phyloP scores from a whole-genome alignment of 768 basidiomycete species.

The Crucibulum laeve region DNA sequence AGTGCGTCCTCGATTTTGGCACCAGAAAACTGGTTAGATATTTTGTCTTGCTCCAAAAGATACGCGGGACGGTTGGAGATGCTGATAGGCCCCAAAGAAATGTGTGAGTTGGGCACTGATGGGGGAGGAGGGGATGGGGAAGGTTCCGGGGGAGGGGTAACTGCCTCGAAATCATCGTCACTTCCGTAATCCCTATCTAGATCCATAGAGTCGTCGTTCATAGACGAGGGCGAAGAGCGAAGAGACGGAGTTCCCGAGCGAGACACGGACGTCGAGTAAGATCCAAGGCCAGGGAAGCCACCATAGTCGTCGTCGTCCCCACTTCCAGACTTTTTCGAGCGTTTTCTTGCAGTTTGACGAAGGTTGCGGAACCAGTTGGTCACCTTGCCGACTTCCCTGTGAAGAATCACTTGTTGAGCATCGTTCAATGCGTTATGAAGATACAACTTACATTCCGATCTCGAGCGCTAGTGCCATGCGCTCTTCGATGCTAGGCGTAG shows the following conservation, averaged over 20 bases:
- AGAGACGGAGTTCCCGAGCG: constrained; percentile 50
- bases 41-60: constrained; percentile 43
- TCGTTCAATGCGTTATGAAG: constrained; percentile 9
- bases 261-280: constrained; percentile 40
- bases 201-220: constrained; percentile 44
- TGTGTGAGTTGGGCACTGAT: constrained; percentile 21
- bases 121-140: constrained; percentile 29
- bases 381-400: constrained; percentile 77
- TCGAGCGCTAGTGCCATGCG: constrained; percentile 68
- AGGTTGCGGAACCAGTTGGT: constrained; percentile 89
- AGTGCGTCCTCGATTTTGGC: constrained; percentile 73
- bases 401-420: constrained; percentile 11
- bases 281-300: constrained; percentile 31
- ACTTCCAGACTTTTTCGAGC: constrained; percentile 48
- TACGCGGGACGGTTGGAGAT: constrained; percentile 12
- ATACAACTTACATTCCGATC: constrained; percentile 64
- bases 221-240: constrained; percentile 47
- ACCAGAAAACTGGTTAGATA: constrained; percentile 38
- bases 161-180: constrained; percentile 71
- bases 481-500: constrained; percentile 78
- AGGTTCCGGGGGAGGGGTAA: constrained; percentile 64
- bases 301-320: constrained; percentile 44
- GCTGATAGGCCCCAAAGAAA: constrained; percentile 12
- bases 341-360: constrained; percentile 75
- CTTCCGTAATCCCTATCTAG: constrained; percentile 55